Percentiles rank a stretch among this genome's conserved stretches.
These are phyloP conservation scores for Juglanconis oblonga DNA, from an alignment of 2,329 filamentous ascomycete genomes.

Conservation along the genomic window DNA sequence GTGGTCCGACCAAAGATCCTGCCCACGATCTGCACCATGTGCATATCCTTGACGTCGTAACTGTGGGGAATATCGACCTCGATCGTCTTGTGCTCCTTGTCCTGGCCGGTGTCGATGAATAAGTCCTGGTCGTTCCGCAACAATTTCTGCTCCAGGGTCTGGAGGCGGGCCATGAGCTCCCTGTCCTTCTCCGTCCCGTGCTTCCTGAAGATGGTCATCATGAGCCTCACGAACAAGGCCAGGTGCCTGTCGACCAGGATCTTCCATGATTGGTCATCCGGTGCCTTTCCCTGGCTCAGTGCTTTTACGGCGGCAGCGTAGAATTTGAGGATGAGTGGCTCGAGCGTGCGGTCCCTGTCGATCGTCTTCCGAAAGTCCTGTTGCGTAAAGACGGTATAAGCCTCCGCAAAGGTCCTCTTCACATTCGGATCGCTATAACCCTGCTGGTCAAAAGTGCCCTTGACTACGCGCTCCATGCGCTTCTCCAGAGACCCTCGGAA, in stretches of 20 bases:
- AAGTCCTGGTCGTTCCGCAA: slow-evolving; percentile 92
- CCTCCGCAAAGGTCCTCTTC: slow-evolving; percentile 91
- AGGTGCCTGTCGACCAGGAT: slow-evolving; percentile 90
- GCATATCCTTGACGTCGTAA: slow-evolving; percentile 97
- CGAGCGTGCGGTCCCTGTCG: slow-evolving; percentile 89
- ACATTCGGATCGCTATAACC: slow-evolving; percentile 89
- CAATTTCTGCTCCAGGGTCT: slow-evolving; percentile 86
- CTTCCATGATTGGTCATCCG: slow-evolving; percentile 86
- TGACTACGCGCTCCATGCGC: slow-evolving; percentile 75
- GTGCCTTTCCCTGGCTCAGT: slow-evolving; percentile 66
- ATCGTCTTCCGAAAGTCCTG: slow-evolving; percentile 83
- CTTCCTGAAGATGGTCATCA: slow-evolving; percentile 75
- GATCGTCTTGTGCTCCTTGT: slow-evolving; percentile 62
- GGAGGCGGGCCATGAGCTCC: slow-evolving; percentile 76
- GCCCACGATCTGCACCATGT: slow-evolving; percentile 81
- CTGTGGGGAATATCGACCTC: slow-evolving; percentile 81
- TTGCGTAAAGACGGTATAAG: slow-evolving; percentile 90
- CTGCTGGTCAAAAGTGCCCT: slow-evolving; percentile 77
- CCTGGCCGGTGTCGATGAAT: slow-evolving; percentile 58
- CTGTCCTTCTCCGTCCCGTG: slow-evolving; percentile 82
- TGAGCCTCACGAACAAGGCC: slow-evolving; percentile 86
- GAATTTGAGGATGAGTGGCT: slow-evolving; percentile 92
- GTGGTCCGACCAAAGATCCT: slow-evolving; percentile 80
- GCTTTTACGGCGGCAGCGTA: slow-evolving; percentile 94
- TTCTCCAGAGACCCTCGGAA: slow-evolving; percentile 58